phyloP scores from a whole-genome alignment of 2,329 filamentous ascomycete genomes.

The Colletotrichum liaoningense region DNA sequence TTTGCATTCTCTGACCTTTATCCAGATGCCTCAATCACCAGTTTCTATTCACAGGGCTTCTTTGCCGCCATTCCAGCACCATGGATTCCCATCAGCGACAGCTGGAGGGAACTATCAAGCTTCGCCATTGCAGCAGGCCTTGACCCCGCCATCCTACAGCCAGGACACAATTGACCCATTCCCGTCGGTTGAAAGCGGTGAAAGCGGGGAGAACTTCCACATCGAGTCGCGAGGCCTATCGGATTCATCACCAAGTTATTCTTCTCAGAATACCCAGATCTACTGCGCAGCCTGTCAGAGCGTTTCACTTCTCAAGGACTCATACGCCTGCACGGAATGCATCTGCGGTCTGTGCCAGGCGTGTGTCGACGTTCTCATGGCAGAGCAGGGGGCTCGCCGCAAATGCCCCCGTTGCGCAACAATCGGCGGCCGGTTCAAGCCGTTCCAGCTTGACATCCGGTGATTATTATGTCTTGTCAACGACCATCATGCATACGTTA shows the following conservation, averaged over 20 bases:
- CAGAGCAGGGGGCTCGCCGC: constrained; percentile 78
- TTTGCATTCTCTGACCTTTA: constrained; percentile 12
- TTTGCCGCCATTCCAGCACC: constrained; percentile 70
- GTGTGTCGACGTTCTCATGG: constrained; percentile 85
- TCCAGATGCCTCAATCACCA: constrained; percentile 72
- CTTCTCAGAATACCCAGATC: constrained; percentile 83
- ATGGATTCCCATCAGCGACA: constrained; percentile 63
- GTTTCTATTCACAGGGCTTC: constrained; percentile 73
- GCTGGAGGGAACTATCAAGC: constrained; percentile 79
- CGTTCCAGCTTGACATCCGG: constrained; percentile 85
- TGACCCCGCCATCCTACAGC: constrained; percentile 83
- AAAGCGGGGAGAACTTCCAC: constrained; percentile 78
- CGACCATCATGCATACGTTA: constrained; percentile 4
- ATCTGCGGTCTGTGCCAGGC: constrained; percentile 92
- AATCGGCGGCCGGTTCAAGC: constrained; percentile 84
- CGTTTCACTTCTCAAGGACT: constrained; percentile 81
- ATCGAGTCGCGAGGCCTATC: constrained; percentile 74
- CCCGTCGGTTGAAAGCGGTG: constrained; percentile 86
- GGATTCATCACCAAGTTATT: constrained; percentile 79
- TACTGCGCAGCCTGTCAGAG: constrained; percentile 91
- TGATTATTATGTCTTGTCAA: constrained; percentile 44
- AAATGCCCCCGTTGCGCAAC: constrained; percentile 85
- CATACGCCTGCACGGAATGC: constrained; percentile 95
- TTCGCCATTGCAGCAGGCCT: constrained; percentile 88
- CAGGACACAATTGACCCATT: constrained; percentile 81